Evolutionary conservation across 192 early-diverging fungal species (phyloP), one percentile per base, ranked within the genome.

Genomic region (Coemansia sp.): DNA sequence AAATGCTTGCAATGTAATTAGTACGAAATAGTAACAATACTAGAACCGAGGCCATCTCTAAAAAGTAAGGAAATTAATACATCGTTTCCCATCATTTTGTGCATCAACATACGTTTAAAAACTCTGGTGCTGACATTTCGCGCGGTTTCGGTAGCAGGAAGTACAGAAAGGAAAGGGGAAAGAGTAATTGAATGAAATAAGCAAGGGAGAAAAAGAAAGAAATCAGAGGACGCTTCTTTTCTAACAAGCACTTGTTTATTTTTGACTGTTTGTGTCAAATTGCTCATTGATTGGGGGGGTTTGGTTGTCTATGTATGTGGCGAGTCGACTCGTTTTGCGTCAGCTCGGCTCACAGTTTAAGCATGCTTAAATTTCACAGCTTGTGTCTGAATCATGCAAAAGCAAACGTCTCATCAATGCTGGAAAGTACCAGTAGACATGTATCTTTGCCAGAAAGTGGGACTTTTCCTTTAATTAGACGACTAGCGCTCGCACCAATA

Each of bases 81-180:
- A 8, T 43, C 4, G 48, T 6, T 21, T 20, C 0, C 43, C 0
- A 16, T 43, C 2, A 20, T 51, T 9, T 25, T 13, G 21, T 49
- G 9, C 23, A 26, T 51, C 48, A 12, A 51, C 48, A 7, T 51
- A 51, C 48, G 23, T 23, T 51, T 26, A 51, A 13, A 25, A 51
- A 51, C 16, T 51, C 48, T 8, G 21, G 48, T 51, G 48, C 21
- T 9, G 48, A 51, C 48, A 51, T 51, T 51, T 51, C 48, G 25
- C 12, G 23, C 25, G 25, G 25, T 51, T 13, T 12, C 23, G 12
- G 25, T 8, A 26, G 48, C 21, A 51, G 10, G 2, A 25, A 4
- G 4, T 26, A 2, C 9, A 51, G 10, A 26, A 26, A 16, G 16
- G 16, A 26, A 25, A 21, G 10, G 12, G n/a, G n/a, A n/a, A n/a